These are phyloP conservation scores for Orbilia brochopaga DNA, from an alignment of 2,329 filamentous ascomycete species.

Conservation along the genomic window DNA sequence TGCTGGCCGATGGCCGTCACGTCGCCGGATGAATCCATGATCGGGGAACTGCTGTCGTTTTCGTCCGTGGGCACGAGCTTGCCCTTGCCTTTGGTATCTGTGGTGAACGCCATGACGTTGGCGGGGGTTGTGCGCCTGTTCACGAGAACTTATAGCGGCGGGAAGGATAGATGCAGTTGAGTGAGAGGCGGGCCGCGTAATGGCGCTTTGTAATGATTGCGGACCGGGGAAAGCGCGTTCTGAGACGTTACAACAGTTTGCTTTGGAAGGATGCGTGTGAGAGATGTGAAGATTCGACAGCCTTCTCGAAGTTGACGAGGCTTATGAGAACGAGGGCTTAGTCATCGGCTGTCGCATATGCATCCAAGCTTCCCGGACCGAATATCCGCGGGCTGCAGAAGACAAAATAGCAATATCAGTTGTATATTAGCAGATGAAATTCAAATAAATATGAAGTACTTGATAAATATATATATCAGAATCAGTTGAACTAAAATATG, in stretches of 20 bases:
- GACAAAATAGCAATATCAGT: too few relatives aligned
- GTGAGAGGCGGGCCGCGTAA: conserved; percentile 38
- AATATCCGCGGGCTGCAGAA: too few relatives aligned
- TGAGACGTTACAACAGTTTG: neutral
- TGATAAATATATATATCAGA: too few relatives aligned
- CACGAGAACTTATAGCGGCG: conserved; percentile 14
- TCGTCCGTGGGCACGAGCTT: conserved; percentile 49
- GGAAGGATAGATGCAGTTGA: neutral
- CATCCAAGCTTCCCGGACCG: too few relatives aligned
- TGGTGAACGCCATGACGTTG: conserved; percentile 40
- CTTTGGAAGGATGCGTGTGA: neutral
- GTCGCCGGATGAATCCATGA: conserved; percentile 63
- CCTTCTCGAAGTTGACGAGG: conserved; percentile 31
- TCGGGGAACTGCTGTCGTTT: conserved; percentile 45
- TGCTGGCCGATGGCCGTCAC: conserved; percentile 85
- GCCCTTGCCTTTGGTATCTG: conserved; percentile 45
- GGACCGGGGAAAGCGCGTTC: neutral
- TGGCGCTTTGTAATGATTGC: conserved; percentile 37
- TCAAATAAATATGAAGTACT: too few relatives aligned
- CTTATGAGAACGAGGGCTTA: neutral
- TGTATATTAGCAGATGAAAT: too few relatives aligned
- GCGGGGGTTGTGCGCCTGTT: neutral
- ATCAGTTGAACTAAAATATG: too few relatives aligned
- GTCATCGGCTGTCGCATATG: conserved; percentile 9
- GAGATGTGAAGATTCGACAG: conserved; percentile 38